These are phyloP conservation scores for Boletus pseudo-olivaceus DNA, from an alignment of 768 basidiomycete genomes.

Conservation along the genomic window DNA sequence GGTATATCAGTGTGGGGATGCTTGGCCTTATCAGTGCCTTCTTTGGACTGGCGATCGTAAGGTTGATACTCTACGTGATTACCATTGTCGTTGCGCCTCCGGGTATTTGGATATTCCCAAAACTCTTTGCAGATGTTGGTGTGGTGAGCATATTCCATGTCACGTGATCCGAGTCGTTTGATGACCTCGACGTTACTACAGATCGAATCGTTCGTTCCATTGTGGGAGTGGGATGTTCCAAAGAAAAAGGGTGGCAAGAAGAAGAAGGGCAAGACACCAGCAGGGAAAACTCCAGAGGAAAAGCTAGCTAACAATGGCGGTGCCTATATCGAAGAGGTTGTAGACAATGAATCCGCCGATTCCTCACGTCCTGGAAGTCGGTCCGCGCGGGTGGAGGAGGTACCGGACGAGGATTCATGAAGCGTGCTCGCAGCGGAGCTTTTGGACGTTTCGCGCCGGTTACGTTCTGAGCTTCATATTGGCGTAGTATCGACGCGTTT, in stretches of 20 bases:
- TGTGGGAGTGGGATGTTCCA: slow-evolving; percentile 94
- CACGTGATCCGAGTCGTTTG: neutral
- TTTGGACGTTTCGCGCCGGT: neutral
- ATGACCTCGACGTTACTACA: slow-evolving; percentile 29
- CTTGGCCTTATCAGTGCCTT: slow-evolving; percentile 87
- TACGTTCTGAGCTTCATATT: neutral
- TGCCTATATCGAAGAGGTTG: slow-evolving; percentile 37
- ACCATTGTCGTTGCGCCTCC: slow-evolving; percentile 83
- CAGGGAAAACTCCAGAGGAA: slow-evolving; percentile 32
- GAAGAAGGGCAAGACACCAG: slow-evolving; percentile 46
- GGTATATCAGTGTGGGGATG: slow-evolving; percentile 89
- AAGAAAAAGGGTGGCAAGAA: slow-evolving; percentile 70
- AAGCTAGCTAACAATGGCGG: slow-evolving; percentile 41
- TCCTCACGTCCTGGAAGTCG: slow-evolving; percentile 34
- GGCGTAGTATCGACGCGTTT: neutral
- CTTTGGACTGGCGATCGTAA: slow-evolving; percentile 85
- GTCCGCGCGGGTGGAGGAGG: slow-evolving; percentile 43
- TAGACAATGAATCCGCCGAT: slow-evolving; percentile 29
- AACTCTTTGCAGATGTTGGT: slow-evolving; percentile 96
- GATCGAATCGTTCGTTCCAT: slow-evolving; percentile 96
- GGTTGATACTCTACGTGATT: slow-evolving; percentile 90
- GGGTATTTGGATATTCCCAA: slow-evolving; percentile 99
- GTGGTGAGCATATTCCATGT: slow-evolving; percentile 63
- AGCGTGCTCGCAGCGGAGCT: neutral
- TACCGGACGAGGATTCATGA: slow-evolving; percentile 40